These are phyloP conservation scores for Ensete ventricosum DNA, from an alignment of 176 grass and related monocot species.

Conservation along the genomic window DNA sequence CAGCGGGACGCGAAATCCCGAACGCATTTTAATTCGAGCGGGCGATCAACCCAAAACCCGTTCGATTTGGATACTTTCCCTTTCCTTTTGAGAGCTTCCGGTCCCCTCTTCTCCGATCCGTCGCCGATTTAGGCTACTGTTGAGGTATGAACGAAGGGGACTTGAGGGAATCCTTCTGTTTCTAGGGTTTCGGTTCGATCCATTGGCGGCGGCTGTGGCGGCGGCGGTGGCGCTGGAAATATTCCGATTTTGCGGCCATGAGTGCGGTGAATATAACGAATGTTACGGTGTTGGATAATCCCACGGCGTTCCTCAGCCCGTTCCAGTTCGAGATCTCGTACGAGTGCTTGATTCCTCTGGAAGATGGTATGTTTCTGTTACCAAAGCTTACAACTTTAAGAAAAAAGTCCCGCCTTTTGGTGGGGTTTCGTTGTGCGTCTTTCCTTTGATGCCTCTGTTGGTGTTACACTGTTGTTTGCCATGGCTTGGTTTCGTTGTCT, in stretches of 20 bases:
- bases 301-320: constrained; percentile 84
- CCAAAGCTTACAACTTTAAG: no score
- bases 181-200: not conserved
- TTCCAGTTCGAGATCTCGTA: constrained; percentile 99
- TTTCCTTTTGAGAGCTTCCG: not conserved
- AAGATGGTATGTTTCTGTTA: constrained; percentile 47
- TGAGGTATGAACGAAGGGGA: no score
- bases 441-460: not conserved
- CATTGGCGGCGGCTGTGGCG: not conserved
- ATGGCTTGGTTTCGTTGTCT: not conserved
- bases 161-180: not conserved
- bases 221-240: not conserved
- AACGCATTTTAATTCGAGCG: no score
- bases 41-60: no score
- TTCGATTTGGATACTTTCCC: no score
- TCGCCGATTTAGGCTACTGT: no score
- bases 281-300: constrained; percentile 96
- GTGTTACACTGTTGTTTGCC: not conserved
- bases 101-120: not conserved
- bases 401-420: no score
- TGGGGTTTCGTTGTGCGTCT: not conserved
- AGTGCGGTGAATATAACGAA: constrained; percentile 99
- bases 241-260: constrained; percentile 29
- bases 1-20: no score
- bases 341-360: constrained; percentile 93